Evolutionary conservation across 306 rosid species (phyloP), one percentile per base, ranked within the genome.

Genomic region (Cucumis hystrix): DNA sequence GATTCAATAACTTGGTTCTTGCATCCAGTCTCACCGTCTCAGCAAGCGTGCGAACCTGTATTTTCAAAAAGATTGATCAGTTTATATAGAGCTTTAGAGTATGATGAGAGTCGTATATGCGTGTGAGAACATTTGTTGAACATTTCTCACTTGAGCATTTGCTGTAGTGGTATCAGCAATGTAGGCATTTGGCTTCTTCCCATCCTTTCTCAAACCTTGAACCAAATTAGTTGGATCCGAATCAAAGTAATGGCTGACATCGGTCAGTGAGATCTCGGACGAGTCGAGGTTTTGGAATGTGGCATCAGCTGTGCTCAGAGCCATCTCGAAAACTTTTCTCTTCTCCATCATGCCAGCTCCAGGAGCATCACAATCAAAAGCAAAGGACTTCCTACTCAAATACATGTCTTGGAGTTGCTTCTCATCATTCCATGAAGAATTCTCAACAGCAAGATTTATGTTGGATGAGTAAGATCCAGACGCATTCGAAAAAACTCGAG

Each of bases 111-210:
- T 51, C 47, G 39, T 51, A 55, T 28, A 6, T 21, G 28, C 39
- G 17, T 37, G 8, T 49, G 28, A 51, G 33, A 33, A 20, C 33
- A 58, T 13, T 23, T 58, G 23, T 23, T 76, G 45, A 71, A 57
- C 69, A 25, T 33, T 25, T 37, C 40, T 80, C 82, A 92, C 98
- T 92, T 95, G 99, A 1, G 99, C 98, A 84, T 95, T 95, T 12
- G 99, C 99, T 33, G 99, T 95, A 85, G 99, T 95, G 59, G 99
- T 92, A 84, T 95, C 99, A 12, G 99, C 99, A 69, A 95, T n/a
- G 85, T 95, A 95, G 11, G 99, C 91, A 82, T 88, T 92, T 9
- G 99, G 99, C 85, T 95, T 92, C 92, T 95, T 95, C 77, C 98
- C 98, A 77, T 95, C 99, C 77, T 95, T 92, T 88, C 99, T 90